These are phyloP conservation scores for Thalassiosira exigua DNA, from an alignment of 352 stramenopile genomes.

Conservation along the genomic window DNA sequence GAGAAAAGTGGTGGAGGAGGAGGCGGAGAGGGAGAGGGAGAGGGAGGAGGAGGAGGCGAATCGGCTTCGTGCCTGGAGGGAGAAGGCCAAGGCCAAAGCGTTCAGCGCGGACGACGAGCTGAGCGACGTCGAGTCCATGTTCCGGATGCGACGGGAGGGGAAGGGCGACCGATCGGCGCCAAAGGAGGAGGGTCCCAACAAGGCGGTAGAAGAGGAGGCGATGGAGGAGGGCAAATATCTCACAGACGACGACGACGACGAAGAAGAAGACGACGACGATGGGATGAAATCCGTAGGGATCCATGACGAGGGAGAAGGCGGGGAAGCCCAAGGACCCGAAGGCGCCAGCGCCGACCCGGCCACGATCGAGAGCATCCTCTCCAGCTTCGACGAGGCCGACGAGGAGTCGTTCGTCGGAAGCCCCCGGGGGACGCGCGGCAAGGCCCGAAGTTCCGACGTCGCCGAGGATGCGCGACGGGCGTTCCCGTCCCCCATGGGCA, in stretches of 20 bases:
- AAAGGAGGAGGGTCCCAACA: neutral
- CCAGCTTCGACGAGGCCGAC: conserved; percentile 27
- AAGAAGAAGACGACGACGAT: conserved; percentile 2
- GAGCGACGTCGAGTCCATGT: neutral
- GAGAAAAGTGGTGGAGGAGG: conserved; percentile 18
- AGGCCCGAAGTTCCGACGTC: neutral
- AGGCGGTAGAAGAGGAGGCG: neutral
- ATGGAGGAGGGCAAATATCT: neutral
- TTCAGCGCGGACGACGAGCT: conserved; percentile 20
- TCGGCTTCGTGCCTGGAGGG: too few relatives aligned
- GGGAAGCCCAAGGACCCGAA: conserved; percentile 6
- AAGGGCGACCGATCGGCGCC: neutral
- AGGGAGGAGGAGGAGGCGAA: neutral
- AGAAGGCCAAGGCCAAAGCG: neutral
- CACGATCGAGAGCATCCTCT: conserved; percentile 27
- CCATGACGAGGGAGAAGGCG: conserved; percentile 1
- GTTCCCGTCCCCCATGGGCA: neutral
- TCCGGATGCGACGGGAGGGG: neutral
- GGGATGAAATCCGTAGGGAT: neutral
- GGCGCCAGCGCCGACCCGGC: neutral
- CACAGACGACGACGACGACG: neutral
- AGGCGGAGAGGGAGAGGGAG: conserved; percentile 12
- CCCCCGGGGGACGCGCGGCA: too few relatives aligned
- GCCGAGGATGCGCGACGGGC: neutral
- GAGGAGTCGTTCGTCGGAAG: neutral